Percentiles rank a stretch among this genome's conserved stretches.
Conservation (phyloP, 208 protist species). For the Endotrypanum monterogeii region DNA sequence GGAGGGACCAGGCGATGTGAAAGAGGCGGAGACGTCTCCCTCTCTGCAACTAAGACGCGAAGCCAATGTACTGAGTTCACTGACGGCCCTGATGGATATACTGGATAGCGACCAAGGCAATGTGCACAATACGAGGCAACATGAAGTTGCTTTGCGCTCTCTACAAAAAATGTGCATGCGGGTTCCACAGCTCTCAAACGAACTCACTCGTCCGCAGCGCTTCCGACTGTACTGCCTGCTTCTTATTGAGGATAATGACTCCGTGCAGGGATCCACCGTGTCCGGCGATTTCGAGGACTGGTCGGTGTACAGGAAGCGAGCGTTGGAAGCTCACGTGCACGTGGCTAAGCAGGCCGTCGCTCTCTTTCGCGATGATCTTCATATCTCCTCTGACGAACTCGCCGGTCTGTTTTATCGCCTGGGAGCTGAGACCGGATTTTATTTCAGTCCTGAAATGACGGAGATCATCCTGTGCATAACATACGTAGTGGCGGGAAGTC, state of each 20-base stretch:
- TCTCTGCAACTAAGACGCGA: not conserved
- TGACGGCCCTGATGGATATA: constrained; percentile 22
- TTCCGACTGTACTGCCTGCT: constrained; percentile 64
- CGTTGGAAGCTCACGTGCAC: constrained; percentile 33
- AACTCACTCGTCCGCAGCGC: constrained; percentile 40
- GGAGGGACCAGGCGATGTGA: not conserved
- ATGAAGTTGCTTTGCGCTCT: constrained; percentile 17
- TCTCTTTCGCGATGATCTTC: constrained; percentile 23
- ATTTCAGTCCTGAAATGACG: constrained; percentile 45
- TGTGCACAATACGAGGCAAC: not conserved
- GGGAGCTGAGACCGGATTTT: constrained; percentile 37
- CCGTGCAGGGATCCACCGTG: not conserved
- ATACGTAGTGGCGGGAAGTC: constrained; percentile 34
- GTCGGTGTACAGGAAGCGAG: constrained; percentile 25
- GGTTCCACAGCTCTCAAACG: constrained; percentile 53
- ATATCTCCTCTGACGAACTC: constrained; percentile 20
- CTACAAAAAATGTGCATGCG: constrained; percentile 64
- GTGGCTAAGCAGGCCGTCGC: constrained; percentile 28
- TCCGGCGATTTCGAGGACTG: not conserved
- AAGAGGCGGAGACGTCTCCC: not conserved
- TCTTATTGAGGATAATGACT: constrained; percentile 31
- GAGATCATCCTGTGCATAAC: constrained; percentile 46
- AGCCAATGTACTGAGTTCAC: constrained; percentile 6
- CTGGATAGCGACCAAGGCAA: constrained; percentile 18
- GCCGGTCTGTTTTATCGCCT: constrained; percentile 45